phyloP scores from a whole-genome alignment of 257 asterid genomes.

The Primulina eburnea region DNA sequence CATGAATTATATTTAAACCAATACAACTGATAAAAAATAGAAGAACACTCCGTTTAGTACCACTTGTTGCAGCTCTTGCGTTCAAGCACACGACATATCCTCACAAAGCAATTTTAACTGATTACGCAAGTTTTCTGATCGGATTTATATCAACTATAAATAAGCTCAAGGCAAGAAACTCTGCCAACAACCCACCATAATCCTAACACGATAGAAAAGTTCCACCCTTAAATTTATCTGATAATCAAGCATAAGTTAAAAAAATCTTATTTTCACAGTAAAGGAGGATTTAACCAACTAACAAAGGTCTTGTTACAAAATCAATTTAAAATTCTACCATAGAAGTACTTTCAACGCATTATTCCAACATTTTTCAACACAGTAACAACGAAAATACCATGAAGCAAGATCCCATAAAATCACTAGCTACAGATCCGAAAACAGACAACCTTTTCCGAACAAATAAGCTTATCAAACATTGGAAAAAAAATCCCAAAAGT shows the following conservation, averaged over 20 bases:
- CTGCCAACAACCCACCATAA: neutral
- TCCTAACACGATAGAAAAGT: too few relatives aligned
- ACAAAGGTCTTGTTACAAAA: too few relatives aligned
- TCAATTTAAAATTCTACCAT: too few relatives aligned
- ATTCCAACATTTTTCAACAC: neutral
- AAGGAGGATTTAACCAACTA: neutral
- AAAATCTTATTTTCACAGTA: neutral
- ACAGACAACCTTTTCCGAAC: neutral
- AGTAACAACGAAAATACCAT: too few relatives aligned
- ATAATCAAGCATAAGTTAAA: neutral
- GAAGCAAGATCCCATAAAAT: neutral
- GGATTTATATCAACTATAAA: too few relatives aligned
- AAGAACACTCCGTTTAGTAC: neutral
- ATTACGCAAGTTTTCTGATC: too few relatives aligned
- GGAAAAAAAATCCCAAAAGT: neutral
- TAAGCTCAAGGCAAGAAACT: too few relatives aligned
- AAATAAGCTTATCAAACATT: neutral
- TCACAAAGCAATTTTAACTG: neutral
- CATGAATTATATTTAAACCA: neutral
- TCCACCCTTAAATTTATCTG: too few relatives aligned
- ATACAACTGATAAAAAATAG: neutral
- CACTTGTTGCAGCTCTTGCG: neutral
- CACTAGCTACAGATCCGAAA: conserved; percentile 1
- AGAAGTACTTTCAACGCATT: neutral
- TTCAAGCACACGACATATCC: neutral